phyloP scores from a whole-genome alignment of 176 grass and related monocot species.

The Cymbopogon citratus region DNA sequence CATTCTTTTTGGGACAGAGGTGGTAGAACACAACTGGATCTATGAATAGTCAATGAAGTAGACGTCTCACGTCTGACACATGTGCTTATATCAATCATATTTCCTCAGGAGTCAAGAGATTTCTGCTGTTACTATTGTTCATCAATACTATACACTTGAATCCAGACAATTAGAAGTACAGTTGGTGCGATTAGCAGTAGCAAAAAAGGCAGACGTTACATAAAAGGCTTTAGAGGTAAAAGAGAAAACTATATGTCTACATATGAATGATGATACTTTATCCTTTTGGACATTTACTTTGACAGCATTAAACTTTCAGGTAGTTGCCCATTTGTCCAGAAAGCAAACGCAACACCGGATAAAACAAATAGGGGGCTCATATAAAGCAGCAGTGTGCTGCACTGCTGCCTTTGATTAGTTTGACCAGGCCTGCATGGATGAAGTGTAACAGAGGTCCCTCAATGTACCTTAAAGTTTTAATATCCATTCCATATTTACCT shows the following conservation, averaged over 20 bases:
- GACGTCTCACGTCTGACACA: too few relatives aligned
- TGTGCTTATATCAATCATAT: too few relatives aligned
- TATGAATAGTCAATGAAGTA: too few relatives aligned
- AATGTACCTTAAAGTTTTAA: conserved; percentile 17
- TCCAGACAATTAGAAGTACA: neutral
- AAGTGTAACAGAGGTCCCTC: conserved; percentile 1
- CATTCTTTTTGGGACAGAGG: too few relatives aligned
- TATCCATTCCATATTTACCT: neutral
- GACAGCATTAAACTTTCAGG: neutral
- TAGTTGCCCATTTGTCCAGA: neutral
- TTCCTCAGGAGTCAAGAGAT: too few relatives aligned
- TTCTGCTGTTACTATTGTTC: neutral
- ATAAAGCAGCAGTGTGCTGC: neutral
- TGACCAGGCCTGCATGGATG: neutral
- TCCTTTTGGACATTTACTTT: conserved; percentile 16
- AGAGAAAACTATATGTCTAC: neutral
- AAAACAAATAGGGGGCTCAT: neutral
- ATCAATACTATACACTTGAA: neutral
- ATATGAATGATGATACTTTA: conserved; percentile 5
- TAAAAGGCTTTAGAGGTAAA: neutral
- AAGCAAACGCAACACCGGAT: neutral
- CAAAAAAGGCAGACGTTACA: neutral
- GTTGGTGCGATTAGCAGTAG: neutral
- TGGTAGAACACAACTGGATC: too few relatives aligned
- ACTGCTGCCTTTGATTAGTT: neutral